Evolutionary conservation across 768 basidiomycete genomes (phyloP), one percentile per base, ranked within the genome.

Genomic region (Trametopsis cervina): DNA sequence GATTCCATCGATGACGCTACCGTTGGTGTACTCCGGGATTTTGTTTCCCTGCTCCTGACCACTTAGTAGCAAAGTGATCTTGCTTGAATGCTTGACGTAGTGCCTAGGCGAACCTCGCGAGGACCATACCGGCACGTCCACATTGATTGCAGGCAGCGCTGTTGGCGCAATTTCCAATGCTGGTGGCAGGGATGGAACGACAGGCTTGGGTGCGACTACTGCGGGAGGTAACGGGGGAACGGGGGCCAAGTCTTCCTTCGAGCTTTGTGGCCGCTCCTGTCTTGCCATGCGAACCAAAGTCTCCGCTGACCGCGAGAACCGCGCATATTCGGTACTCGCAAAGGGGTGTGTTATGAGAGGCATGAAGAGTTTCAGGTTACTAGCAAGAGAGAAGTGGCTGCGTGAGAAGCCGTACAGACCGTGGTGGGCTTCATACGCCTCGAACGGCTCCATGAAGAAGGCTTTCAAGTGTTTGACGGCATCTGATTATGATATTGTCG

Each of bases 41-140:
- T 29, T 22, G 20, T 26, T 42, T 12, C 53, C 55, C 5, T 52
- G 51, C 13, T 57, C 51, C 36, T 59, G 59, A 4, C 55, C 59
- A 25, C 54, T 57, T 9, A 60, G 51, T 23, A 60, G 41, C 40
- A 62, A 20, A 25, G 59, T 60, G 20, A 59, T 46, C 26, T 44
- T 45, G 41, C 56, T 54, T 29, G 58, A 54, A 21, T 58, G 58
- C 50, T 54, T 62, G 38, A 59, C 56, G 27, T 48, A 56, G 20
- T 59, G 60, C 18, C 46, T 50, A 2, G 50, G 27, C 24, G 42
- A 48, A 4, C 38, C 36, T 20, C 22, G 10, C 4, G 23, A 45
- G 15, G 45, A 24, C 4, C 25, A 12, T 1, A 38, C 15, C 22
- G 53, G 49, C 26, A 40, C 25, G 35, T 42, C 20, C 35, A 23